phyloP scores from a whole-genome alignment of 2,329 filamentous ascomycete species.

The Aspergillus texensis region DNA sequence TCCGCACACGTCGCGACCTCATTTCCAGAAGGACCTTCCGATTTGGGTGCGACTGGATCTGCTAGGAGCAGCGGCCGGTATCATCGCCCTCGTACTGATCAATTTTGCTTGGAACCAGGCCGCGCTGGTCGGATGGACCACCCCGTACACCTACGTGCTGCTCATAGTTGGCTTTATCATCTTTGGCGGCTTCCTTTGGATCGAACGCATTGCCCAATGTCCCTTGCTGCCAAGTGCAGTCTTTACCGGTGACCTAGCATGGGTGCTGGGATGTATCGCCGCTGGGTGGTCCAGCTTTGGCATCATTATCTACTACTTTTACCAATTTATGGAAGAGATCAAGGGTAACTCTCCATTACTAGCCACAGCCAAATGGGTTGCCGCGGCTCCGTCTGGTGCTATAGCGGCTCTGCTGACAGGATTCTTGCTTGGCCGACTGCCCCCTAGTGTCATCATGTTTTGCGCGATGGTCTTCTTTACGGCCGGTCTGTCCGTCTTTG shows the following conservation, averaged over 20 bases:
- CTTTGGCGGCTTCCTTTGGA: constrained; percentile 55
- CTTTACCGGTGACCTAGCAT: constrained; percentile 52
- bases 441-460: constrained; percentile 32
- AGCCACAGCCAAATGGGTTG: constrained; percentile 28
- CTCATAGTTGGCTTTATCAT: constrained; percentile 59
- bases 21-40: constrained; percentile 33
- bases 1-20: constrained; percentile 38
- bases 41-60: constrained; percentile 21
- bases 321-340: constrained; percentile 52
- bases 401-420: constrained; percentile 38
- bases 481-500: constrained; percentile 43
- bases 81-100: constrained; percentile 61
- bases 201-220: constrained; percentile 53
- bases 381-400: constrained; percentile 31
- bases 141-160: constrained; percentile 58
- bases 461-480: constrained; percentile 44
- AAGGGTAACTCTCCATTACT: constrained; percentile 32
- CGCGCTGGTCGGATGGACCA: constrained; percentile 60
- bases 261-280: constrained; percentile 59
- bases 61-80: constrained; percentile 42
- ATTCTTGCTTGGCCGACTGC: constrained; percentile 34
- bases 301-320: constrained; percentile 56
- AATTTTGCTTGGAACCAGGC: constrained; percentile 71
- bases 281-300: constrained; percentile 60
- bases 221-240: constrained; percentile 58